phyloP scores from a whole-genome alignment of 192 early-diverging fungal species.

The Coemansia sp. region DNA sequence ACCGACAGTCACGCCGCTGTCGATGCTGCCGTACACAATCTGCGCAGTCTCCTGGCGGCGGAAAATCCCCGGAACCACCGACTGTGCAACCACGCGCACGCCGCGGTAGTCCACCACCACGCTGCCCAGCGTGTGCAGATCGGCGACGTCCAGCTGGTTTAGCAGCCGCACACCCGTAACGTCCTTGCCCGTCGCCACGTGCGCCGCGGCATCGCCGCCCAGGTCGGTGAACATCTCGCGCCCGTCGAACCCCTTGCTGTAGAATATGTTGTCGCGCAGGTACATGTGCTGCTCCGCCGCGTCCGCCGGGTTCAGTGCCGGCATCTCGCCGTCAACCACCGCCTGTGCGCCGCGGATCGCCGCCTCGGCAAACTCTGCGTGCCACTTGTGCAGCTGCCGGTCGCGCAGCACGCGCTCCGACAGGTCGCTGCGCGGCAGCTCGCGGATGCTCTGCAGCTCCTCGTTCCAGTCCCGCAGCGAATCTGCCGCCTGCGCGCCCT shows the following conservation, averaged over 20 bases:
- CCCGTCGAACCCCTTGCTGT: conserved; percentile 83
- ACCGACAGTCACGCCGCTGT: conserved; percentile 72
- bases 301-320: conserved; percentile 74
- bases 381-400: conserved; percentile 73
- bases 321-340: conserved; percentile 74
- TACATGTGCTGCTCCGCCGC: conserved; percentile 77
- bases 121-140: conserved; percentile 84
- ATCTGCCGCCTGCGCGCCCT: conserved; percentile 25
- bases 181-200: conserved; percentile 93
- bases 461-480: conserved; percentile 94
- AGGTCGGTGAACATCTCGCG: conserved; percentile 75
- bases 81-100: conserved; percentile 85
- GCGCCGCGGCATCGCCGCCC: conserved; percentile 85
- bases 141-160: conserved; percentile 69
- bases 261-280: conserved; percentile 95
- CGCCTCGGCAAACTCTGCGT: conserved; percentile 90
- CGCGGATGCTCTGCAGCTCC: conserved; percentile 83
- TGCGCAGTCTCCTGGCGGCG: conserved; percentile 67
- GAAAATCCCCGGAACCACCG: conserved; percentile 85
- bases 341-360: conserved; percentile 79
- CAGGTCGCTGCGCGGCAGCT: conserved; percentile 69
- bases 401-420: conserved; percentile 86
- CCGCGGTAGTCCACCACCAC: conserved; percentile 93
- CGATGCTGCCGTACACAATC: conserved; percentile 89
- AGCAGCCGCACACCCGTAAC: conserved; percentile 81